Base-by-base conservation (phyloP, 371 early-diverging fungal genomes). In the Entomophthora muscae region DNA sequence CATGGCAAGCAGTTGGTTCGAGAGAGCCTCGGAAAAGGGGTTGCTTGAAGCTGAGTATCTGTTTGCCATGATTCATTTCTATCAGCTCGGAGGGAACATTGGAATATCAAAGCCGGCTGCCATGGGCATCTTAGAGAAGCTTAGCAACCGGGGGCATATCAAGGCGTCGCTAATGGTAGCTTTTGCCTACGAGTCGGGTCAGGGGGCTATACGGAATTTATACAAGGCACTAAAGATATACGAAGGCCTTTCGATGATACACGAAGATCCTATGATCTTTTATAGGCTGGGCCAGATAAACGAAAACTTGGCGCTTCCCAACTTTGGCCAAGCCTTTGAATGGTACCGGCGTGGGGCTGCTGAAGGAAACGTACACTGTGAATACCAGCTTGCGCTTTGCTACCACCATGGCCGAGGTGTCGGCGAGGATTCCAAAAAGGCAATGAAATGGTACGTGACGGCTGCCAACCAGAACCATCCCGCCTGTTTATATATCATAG, bases 381-480 rank as follows among this genome's bases (percentile, higher is more conserved):
- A 85, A 65, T 86, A 85, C 70, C 87, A 88, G 71, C 71, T 89
- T 52, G 90, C 83, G 12, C 79, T 85, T 67, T 84, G 86, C 66
- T 86, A 84, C 69, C 87, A 90, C 68, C 80, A 84, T 60, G 91
- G 90, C 12, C 67, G 81, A 32, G 88, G 87, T 3, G 78, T 83
- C 1, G 75, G 75, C 53, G 74, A 74, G 10, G 28, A 28, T 31
- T 7, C 22, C 5, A 29, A 5, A 17, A 5, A 24, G 7, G 88
- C 89, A 3, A 75, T 88, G 64, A 74, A 75, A 60, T 89, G 83
- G 81, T 89, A 85, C 68, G 68, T 68, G n/a, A 68, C 70, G 42
- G 72, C 88, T 12, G 87, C 91, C 30, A 76, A 75, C 62, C 74
- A 74, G 52, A 88, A 86, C 23, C 85, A 86, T 70, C 78, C 82